Base-by-base conservation (phyloP, 257 asterid species). In the Solanum corneliomulleri region DNA sequence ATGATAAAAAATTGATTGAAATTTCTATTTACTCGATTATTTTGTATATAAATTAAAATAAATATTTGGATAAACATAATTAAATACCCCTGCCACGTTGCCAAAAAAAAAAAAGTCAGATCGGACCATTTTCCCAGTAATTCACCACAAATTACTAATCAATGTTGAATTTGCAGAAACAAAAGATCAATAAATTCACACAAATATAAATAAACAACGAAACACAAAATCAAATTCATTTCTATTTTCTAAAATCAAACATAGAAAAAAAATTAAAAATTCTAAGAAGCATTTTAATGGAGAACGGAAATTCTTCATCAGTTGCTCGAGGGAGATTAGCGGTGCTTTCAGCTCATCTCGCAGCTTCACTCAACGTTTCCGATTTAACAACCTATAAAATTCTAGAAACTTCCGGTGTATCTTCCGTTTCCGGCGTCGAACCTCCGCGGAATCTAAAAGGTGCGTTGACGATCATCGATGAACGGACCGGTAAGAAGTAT, bases 341-440 rank as follows among this genome's bases (percentile, higher is more conserved):
- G 42, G 96, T 97, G 78, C 96, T 97, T 25, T 91, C 99, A 42
- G 98, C 98, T 90, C 99, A 97, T 85, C 93, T 97, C 5, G 88
- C 91, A n/a, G 93, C 95, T 87, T 88, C 95, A 3, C 20, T 69
- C 62, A 89, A 90, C 86, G 87, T 90, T 88, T 91, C 86, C 86
- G 68, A 86, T 49, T 83, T 71, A 47, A 72, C 90, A 4, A 37
- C 89, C 52, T 89, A 2, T 89, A 76, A 25, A 45, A 44, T 89
- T 83, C 80, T 97, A 10, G 93, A 92, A 37, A 87, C 89, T 66
- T 91, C 94, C 49, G 78, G 72, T 85, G 94, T 93, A 85, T 95
- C 95, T 20, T 92, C 98, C 87, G 85, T n/a, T 70, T 31, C 72
- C 72, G 91, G 68, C 21, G 86, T 91, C n/a, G 86, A 87, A 47